These are phyloP conservation scores for Mycena amicta DNA, from an alignment of 768 basidiomycete genomes.

Conservation along the genomic window DNA sequence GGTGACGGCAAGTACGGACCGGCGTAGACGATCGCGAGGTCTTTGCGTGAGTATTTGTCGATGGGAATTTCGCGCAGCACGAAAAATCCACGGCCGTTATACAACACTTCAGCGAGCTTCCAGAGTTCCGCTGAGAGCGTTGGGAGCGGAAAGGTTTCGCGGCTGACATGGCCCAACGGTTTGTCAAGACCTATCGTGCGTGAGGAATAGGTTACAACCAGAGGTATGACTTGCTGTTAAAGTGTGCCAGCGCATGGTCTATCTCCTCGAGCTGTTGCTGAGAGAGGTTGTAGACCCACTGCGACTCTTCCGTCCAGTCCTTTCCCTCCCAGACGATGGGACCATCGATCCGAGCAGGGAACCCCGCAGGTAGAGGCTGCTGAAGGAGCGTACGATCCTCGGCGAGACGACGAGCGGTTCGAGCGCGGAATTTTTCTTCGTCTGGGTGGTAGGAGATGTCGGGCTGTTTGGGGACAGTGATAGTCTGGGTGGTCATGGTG, in stretches of 20 bases:
- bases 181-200: constrained; percentile 28
- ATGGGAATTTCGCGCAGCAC: constrained; percentile 49
- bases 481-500: constrained; percentile 17
- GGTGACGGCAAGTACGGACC: constrained; percentile 32
- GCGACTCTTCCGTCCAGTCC: constrained; percentile 43
- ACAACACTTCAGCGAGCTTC: constrained; percentile 43
- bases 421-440: constrained; percentile 39
- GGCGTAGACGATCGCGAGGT: constrained; percentile 47
- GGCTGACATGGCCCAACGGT: constrained; percentile 37
- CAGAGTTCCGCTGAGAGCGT: constrained; percentile 37
- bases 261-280: constrained; percentile 40
- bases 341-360: constrained; percentile 36
- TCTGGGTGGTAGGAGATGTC: constrained; percentile 49
- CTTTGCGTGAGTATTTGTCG: constrained; percentile 41
- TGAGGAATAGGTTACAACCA: background rate
- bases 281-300: constrained; percentile 46
- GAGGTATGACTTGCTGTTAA: constrained; percentile 34
- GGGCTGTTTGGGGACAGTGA: constrained; percentile 32
- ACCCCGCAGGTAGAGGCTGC: constrained; percentile 38
- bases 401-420: constrained; percentile 39
- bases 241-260: constrained; percentile 39
- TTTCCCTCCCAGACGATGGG: constrained; percentile 51
- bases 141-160: constrained; percentile 47
- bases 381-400: constrained; percentile 39
- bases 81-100: constrained; percentile 51